Base-by-base conservation (phyloP, 352 stramenopile species). In the Globisporangium alternatum region DNA sequence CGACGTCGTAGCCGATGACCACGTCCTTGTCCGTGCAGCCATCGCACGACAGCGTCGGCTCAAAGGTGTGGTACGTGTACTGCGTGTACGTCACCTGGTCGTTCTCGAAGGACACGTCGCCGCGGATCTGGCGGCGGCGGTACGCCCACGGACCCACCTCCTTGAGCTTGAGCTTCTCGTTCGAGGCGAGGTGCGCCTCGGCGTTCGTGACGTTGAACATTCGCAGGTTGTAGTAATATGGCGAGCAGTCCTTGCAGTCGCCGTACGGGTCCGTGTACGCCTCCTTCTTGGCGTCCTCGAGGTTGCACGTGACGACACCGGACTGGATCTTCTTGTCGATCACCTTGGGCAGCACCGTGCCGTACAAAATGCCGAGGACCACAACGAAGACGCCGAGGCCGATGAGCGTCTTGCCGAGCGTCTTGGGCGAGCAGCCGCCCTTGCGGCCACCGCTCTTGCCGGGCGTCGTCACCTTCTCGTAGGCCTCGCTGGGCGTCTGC, bases 211-310 rank as follows among this genome's bases (percentile, higher is more conserved):
- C 62, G 62, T 81, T 81, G 51, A 71, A 86, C 48, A 72, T 43
- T 7, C 65, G 72, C 7, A 81, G 49, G 60, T 83, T 67, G 62
- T 76, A 83, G 69, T 85, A 85, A 74, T 80, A 83, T 37, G 76
- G 78, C 53, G 68, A 72, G 62, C 78, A 85, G 69, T 81, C 77
- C 6, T 85, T 65, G 60, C 78, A 87, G 68, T 87, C 76, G 25
- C 75, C 74, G 70, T 86, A 86, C 41, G 68, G 56, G 66, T 88
- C 80, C 21, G 71, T 19, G 65, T 75, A 89, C 33, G 53, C 60
- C 25, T 81, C 67, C 5, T 83, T 74, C 51, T 64, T 44, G 37
- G 59, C 65, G 19, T 71, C 75, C 7, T 67, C 62, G 21, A 54
- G n/a, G 25, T 71, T 62, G 49, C 76, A 87, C 33, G 75, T 69